phyloP scores from a whole-genome alignment of 2,329 filamentous ascomycete genomes.

The Alternaria consortialis region DNA sequence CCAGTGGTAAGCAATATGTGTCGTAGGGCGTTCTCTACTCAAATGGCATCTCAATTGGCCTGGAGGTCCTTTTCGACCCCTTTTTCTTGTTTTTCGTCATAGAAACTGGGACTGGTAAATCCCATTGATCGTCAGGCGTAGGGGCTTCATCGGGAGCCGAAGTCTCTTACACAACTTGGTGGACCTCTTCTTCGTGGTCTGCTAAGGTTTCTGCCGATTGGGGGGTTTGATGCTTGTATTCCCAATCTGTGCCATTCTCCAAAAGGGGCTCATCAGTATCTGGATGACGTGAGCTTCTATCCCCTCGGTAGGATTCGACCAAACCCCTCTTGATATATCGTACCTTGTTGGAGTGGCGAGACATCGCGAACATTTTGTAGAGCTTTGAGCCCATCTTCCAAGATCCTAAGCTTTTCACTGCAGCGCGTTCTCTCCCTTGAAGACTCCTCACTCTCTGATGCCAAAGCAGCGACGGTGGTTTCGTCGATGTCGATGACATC shows the following conservation, averaged over 20 bases:
- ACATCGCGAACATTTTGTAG: conserved; percentile 7
- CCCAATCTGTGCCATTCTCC: not conserved
- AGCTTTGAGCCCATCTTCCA: conserved; percentile 26
- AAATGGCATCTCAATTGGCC: not conserved
- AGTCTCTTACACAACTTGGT: not conserved
- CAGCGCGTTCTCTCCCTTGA: conserved; percentile 17
- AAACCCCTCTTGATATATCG: not conserved
- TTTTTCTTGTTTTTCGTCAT: not conserved
- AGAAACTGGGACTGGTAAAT: not conserved
- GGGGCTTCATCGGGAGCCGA: not conserved
- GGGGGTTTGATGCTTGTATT: not conserved
- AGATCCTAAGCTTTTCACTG: conserved; percentile 27
- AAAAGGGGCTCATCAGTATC: not conserved
- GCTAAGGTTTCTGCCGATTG: not conserved
- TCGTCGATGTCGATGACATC: conserved; percentile 30
- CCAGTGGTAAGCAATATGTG: no score
- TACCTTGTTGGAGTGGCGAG: not conserved
- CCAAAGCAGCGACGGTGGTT: conserved; percentile 18
- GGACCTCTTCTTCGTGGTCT: not conserved
- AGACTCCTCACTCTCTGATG: conserved; percentile 27
- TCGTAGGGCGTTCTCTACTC: not conserved
- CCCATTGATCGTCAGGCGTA: not conserved
- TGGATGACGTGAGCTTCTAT: not conserved
- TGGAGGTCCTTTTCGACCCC: fast-evolving
- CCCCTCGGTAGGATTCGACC: not conserved